phyloP scores from a whole-genome alignment of 768 basidiomycete genomes.

The Rhizopogon rudus region DNA sequence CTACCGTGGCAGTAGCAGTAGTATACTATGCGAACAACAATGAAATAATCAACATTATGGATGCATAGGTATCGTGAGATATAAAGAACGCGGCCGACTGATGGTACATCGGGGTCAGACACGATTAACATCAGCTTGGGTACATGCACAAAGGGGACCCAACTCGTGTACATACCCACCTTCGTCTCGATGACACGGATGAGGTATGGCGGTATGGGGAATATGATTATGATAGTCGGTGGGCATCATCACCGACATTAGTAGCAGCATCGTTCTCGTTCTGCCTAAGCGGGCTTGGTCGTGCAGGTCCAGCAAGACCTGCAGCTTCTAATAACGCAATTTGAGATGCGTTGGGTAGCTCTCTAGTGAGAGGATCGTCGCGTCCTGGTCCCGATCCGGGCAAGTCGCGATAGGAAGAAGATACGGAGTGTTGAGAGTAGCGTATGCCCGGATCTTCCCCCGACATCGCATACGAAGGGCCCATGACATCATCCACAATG shows the following conservation, averaged over 20 bases:
- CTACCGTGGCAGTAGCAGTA: background rate
- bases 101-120: background rate
- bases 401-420: conserved; percentile 14
- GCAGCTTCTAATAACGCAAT: conserved; percentile 18
- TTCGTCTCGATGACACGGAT: background rate
- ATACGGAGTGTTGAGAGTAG: conserved; percentile 19
- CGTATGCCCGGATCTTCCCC: conserved; percentile 1
- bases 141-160: too few relatives aligned
- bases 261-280: background rate
- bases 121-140: background rate
- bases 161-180: background rate
- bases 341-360: conserved; percentile 16
- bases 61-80: background rate
- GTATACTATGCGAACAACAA: background rate
- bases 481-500: conserved; percentile 49
- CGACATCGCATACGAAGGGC: conserved; percentile 17
- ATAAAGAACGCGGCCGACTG: background rate
- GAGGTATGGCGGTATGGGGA: too few relatives aligned
- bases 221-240: too few relatives aligned
- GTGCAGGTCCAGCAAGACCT: conserved; percentile 11
- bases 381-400: conserved; percentile 1
- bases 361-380: conserved; percentile 13
- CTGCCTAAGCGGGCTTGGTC: conserved; percentile 18
- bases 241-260: too few relatives aligned
- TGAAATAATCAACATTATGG: background rate